Conservation (phyloP, 352 stramenopile species). For the Phytopythium boreale region DNA sequence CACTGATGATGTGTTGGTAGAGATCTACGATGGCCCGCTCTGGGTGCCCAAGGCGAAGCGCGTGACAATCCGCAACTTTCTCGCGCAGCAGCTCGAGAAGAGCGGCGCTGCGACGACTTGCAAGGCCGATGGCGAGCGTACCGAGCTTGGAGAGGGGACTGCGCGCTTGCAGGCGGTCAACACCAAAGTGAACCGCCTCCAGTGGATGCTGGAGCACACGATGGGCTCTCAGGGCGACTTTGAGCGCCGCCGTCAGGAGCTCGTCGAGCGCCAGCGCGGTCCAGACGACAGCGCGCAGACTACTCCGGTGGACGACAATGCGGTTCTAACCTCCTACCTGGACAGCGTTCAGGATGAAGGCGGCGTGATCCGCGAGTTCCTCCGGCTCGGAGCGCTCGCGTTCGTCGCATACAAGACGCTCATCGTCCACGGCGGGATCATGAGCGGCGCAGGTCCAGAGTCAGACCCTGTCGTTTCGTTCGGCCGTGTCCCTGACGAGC, state of each 20-base stretch:
- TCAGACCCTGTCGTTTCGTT: conserved; percentile 33
- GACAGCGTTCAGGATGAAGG: conserved; percentile 54
- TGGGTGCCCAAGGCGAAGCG: conserved; percentile 65
- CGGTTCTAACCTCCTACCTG: conserved; percentile 78
- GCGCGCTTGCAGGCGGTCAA: conserved; percentile 37
- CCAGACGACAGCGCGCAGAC: neutral
- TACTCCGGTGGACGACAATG: conserved; percentile 56
- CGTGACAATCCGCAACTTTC: conserved; percentile 48
- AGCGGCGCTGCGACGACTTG: neutral
- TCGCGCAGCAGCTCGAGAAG: conserved; percentile 22
- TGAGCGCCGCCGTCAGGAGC: conserved; percentile 79
- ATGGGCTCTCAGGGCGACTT: conserved; percentile 91
- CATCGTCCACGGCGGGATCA: conserved; percentile 92
- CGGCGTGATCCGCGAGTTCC: conserved; percentile 84
- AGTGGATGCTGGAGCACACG: conserved; percentile 90
- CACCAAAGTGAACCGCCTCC: conserved; percentile 78
- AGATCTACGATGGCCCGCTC: conserved; percentile 60
- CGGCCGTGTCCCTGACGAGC: conserved; percentile 64
- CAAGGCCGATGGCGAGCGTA: neutral
- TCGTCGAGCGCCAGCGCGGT: conserved; percentile 25
- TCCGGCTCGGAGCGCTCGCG: conserved; percentile 75
- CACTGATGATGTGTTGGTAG: conserved; percentile 15
- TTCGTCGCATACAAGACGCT: conserved; percentile 83
- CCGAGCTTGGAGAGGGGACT: neutral
- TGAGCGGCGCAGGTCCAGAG: conserved; percentile 25